These are phyloP conservation scores for Acanthamoeba triangularis DNA, from an alignment of 208 protist species.

Conservation along the genomic window DNA sequence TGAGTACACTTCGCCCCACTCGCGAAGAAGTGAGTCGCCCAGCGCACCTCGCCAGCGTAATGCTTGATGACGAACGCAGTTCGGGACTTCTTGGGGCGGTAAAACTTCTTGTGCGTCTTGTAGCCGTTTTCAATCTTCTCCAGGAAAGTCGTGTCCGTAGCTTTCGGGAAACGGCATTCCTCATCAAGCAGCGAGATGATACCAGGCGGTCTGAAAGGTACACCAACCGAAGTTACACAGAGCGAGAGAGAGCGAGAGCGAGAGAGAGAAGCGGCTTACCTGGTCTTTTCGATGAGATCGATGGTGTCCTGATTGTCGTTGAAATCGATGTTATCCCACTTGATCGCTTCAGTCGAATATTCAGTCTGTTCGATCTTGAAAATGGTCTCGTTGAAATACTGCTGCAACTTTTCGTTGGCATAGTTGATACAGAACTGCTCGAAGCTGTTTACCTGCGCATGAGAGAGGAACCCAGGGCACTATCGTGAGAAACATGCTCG, in stretches of 20 bases:
- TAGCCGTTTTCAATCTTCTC: slow-evolving; percentile 86
- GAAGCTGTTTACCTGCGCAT: slow-evolving; percentile 76
- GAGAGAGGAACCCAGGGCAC: background rate
- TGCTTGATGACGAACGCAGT: slow-evolving; percentile 88
- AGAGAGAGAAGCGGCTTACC: too few species aligned
- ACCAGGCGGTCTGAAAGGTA: slow-evolving; percentile 82
- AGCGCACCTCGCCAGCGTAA: slow-evolving; percentile 89
- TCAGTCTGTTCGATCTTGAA: slow-evolving; percentile 92
- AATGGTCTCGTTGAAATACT: slow-evolving; percentile 92
- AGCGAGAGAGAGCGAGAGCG: too few species aligned
- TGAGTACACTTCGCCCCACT: background rate
- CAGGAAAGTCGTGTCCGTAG: slow-evolving; percentile 84
- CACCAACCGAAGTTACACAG: slow-evolving; percentile 45
- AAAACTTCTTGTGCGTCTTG: slow-evolving; percentile 70
- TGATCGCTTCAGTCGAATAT: slow-evolving; percentile 89
- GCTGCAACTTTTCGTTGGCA: slow-evolving; percentile 92
- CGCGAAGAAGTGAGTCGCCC: slow-evolving; percentile 32
- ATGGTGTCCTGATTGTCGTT: slow-evolving; percentile 90
- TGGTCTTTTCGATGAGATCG: slow-evolving; percentile 85
- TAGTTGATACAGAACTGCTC: slow-evolving; percentile 93
- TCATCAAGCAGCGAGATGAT: slow-evolving; percentile 88
- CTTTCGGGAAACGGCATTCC: slow-evolving; percentile 88
- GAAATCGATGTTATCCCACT: slow-evolving; percentile 90
- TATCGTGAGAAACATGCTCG: background rate
- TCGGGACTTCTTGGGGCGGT: slow-evolving; percentile 71